Conservation (phyloP, 805 yeast genomes). For the Cyberlindnera euphorbiiphila region DNA sequence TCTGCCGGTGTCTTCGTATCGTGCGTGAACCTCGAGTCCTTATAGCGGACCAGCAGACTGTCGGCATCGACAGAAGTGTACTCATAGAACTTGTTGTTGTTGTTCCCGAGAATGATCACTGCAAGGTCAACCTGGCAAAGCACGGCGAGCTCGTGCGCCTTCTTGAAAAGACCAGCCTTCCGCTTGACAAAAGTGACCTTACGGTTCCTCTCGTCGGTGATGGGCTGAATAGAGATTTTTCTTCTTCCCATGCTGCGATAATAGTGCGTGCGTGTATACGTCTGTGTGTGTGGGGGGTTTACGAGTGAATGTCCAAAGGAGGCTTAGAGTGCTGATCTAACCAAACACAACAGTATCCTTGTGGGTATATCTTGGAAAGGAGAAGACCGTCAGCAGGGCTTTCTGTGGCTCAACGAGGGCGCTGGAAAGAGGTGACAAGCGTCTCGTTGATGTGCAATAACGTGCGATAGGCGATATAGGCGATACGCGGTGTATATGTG, state of each 20-base stretch:
- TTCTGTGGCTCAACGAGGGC: too few species aligned
- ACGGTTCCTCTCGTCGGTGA: conserved; percentile 82
- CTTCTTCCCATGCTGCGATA: conserved; percentile 99
- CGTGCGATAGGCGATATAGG: too few species aligned
- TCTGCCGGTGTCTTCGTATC: conserved; percentile 64
- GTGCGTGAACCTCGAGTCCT: conserved; percentile 34
- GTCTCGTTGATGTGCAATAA: too few species aligned
- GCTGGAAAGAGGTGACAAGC: too few species aligned
- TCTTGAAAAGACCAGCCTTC: conserved; percentile 87
- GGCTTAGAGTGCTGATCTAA: too few species aligned
- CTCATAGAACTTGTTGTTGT: conserved; percentile 74
- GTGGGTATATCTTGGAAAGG: too few species aligned
- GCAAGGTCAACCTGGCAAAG: conserved; percentile 92
- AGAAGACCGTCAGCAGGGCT: too few species aligned
- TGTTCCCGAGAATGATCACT: conserved; percentile 79
- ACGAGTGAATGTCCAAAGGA: too few species aligned
- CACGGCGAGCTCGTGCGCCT: conserved; percentile 62
- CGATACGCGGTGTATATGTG: too few species aligned
- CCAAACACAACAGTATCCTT: too few species aligned
- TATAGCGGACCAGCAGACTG: conserved; percentile 42
- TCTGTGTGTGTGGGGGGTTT: neutral
- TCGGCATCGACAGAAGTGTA: conserved; percentile 68
- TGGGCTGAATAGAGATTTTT: conserved; percentile 89
- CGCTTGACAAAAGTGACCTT: conserved; percentile 88
- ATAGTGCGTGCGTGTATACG: too few species aligned